Conservation (phyloP, 352 stramenopile species). For the Aphanomyces invadans region DNA sequence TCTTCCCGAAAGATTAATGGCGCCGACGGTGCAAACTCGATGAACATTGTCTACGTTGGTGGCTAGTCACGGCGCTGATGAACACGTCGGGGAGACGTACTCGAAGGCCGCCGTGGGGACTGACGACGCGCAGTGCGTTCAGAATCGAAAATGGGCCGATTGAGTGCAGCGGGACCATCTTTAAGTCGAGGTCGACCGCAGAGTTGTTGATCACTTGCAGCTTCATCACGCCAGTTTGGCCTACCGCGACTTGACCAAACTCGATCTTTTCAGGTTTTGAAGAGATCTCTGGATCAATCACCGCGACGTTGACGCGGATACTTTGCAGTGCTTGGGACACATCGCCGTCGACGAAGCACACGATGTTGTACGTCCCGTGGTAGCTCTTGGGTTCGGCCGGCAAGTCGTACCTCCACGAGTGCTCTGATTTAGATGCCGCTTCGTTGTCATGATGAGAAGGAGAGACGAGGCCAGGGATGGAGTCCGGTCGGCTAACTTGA, state of each 20-base stretch:
- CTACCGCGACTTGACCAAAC: conserved; percentile 86
- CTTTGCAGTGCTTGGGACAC: conserved; percentile 32
- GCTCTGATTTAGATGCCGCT: conserved; percentile 3
- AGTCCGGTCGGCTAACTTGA: conserved; percentile 16
- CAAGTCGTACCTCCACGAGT: conserved; percentile 28
- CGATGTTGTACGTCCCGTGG: conserved; percentile 67
- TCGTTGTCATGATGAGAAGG: conserved; percentile 1
- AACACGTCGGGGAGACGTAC: conserved; percentile 24
- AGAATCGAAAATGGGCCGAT: conserved; percentile 78
- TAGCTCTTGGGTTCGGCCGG: conserved; percentile 47
- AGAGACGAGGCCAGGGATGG: background rate
- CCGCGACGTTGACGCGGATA: conserved; percentile 59
- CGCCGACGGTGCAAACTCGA: conserved; percentile 60
- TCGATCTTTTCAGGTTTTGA: conserved; percentile 40
- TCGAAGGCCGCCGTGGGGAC: conserved; percentile 26
- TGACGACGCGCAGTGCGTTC: conserved; percentile 53
- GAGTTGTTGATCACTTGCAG: conserved; percentile 56
- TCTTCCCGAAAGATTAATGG: conserved; percentile 66
- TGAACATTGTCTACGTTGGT: conserved; percentile 14
- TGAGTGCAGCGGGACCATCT: conserved; percentile 55
- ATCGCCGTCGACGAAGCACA: conserved; percentile 51
- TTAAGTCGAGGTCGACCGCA: conserved; percentile 33
- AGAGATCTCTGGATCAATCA: conserved; percentile 44
- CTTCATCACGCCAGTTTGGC: conserved; percentile 45
- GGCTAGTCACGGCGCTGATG: no score